Evolutionary conservation across 2,329 filamentous ascomycete genomes (phyloP).

Genomic region (Pseudogymnoascus sp.): DNA sequence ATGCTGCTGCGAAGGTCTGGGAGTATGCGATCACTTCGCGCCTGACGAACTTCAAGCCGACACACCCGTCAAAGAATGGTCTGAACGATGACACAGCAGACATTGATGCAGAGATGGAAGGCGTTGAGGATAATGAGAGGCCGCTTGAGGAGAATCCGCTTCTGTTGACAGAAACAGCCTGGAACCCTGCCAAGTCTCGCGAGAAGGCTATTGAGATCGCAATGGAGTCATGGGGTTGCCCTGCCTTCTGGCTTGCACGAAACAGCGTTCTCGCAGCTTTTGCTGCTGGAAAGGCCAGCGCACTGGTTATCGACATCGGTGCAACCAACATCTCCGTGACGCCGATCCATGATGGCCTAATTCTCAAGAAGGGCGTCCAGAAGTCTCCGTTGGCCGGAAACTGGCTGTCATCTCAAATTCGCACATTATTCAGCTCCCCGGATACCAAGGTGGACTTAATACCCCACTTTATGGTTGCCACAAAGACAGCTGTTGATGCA

Average conservation of each 20-base stretch:
- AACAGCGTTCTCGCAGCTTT: slow-evolving; percentile 87
- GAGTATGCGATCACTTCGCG: slow-evolving; percentile 86
- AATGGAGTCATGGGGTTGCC: slow-evolving; percentile 94
- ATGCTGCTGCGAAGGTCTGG: slow-evolving; percentile 81
- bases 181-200: slow-evolving; percentile 79
- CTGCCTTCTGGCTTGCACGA: slow-evolving; percentile 87
- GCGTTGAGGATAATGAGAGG: slow-evolving; percentile 57
- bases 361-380: slow-evolving; percentile 82
- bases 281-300: slow-evolving; percentile 85
- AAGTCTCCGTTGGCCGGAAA: slow-evolving; percentile 79
- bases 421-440: slow-evolving; percentile 64
- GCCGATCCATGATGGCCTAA: slow-evolving; percentile 88
- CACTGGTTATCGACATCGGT: slow-evolving; percentile 85
- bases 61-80: slow-evolving; percentile 65
- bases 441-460: slow-evolving; percentile 64
- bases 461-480: slow-evolving; percentile 80
- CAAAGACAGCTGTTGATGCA: slow-evolving; percentile 83
- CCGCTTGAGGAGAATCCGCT: slow-evolving; percentile 82
- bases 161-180: slow-evolving; percentile 87
- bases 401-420: slow-evolving; percentile 84
- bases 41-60: slow-evolving; percentile 67
- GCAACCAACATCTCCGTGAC: slow-evolving; percentile 83
- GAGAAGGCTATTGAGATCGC: slow-evolving; percentile 94
- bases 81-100: slow-evolving; percentile 60
- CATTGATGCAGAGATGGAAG: slow-evolving; percentile 52